phyloP scores from a whole-genome alignment of 2,329 filamentous ascomycete genomes.

The Colletotrichum abscissum region DNA sequence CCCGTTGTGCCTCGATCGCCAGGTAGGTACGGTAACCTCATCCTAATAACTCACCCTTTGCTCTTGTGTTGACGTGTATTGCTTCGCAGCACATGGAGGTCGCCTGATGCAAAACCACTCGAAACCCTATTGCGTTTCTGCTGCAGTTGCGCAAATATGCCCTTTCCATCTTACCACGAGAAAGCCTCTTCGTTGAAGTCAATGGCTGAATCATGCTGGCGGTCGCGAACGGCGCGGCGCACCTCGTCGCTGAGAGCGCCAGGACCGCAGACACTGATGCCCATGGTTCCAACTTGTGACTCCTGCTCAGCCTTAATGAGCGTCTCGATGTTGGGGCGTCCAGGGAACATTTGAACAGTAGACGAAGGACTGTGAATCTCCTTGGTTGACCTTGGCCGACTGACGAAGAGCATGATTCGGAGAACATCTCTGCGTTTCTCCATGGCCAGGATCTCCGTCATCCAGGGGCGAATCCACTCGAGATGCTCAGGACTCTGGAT shows the following conservation, averaged over 20 bases:
- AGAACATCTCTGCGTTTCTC: slow-evolving; percentile 79
- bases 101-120: neutral
- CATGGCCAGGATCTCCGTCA: slow-evolving; percentile 83
- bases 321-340: slow-evolving; percentile 79
- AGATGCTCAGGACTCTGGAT: slow-evolving; percentile 84
- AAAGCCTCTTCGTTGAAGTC: slow-evolving; percentile 87
- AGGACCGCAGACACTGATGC: slow-evolving; percentile 79
- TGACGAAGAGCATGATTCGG: slow-evolving; percentile 83
- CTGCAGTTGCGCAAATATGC: neutral
- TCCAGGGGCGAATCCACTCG: slow-evolving; percentile 87
- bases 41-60: neutral
- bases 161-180: slow-evolving; percentile 57
- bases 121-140: neutral
- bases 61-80: neutral
- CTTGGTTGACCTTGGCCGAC: slow-evolving; percentile 78
- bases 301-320: slow-evolving; percentile 80
- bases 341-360: slow-evolving; percentile 87
- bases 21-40: neutral
- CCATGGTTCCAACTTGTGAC: slow-evolving; percentile 79
- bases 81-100: neutral
- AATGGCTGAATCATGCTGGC: slow-evolving; percentile 73
- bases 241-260: slow-evolving; percentile 82
- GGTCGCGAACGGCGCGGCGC: slow-evolving; percentile 71
- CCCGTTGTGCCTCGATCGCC: neutral
- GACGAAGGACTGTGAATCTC: slow-evolving; percentile 83